These are phyloP conservation scores for Mortierella sp. DNA, from an alignment of 371 early-diverging fungal species.

Conservation along the genomic window DNA sequence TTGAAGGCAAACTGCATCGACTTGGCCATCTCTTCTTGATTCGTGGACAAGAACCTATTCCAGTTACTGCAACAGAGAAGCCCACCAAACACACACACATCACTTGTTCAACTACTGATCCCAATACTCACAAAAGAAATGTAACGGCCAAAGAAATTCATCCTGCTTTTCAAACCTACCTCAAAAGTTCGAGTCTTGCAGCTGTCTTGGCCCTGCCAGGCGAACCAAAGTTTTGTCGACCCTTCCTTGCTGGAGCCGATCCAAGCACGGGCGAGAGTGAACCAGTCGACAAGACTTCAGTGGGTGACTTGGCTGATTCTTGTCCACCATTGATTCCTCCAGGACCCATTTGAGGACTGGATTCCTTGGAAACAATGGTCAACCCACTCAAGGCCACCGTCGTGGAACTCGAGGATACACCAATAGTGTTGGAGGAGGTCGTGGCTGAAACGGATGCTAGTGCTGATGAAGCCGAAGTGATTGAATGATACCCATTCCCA, in stretches of 20 bases:
- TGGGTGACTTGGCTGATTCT: slow-evolving; percentile 33
- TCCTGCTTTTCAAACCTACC: slow-evolving; percentile 11
- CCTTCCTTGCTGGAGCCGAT: slow-evolving; percentile 29
- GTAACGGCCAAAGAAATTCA: background rate
- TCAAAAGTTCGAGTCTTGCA: slow-evolving; percentile 43
- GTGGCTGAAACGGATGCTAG: slow-evolving; percentile 32
- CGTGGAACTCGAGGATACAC: background rate
- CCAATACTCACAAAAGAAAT: background rate
- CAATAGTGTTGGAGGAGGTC: slow-evolving; percentile 17
- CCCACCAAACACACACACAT: background rate
- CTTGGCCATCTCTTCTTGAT: slow-evolving; percentile 77
- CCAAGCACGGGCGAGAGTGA: slow-evolving; percentile 44
- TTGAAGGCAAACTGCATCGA: slow-evolving; percentile 77
- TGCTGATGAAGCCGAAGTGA: slow-evolving; percentile 27
- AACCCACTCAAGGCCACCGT: background rate
- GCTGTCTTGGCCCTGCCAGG: slow-evolving; percentile 41
- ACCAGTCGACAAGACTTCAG: slow-evolving; percentile 30
- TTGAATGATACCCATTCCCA: background rate
- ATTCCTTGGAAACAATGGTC: slow-evolving; percentile 17
- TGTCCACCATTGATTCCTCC: background rate
- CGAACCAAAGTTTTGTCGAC: slow-evolving; percentile 40
- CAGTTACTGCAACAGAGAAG: slow-evolving; percentile 59
- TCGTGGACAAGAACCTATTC: slow-evolving; percentile 74
- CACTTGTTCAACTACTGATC: background rate
- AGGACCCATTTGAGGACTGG: too few species aligned